Evolutionary conservation across 73 alveolate genomes (phyloP).

Genomic region (Stentor roeselii): DNA sequence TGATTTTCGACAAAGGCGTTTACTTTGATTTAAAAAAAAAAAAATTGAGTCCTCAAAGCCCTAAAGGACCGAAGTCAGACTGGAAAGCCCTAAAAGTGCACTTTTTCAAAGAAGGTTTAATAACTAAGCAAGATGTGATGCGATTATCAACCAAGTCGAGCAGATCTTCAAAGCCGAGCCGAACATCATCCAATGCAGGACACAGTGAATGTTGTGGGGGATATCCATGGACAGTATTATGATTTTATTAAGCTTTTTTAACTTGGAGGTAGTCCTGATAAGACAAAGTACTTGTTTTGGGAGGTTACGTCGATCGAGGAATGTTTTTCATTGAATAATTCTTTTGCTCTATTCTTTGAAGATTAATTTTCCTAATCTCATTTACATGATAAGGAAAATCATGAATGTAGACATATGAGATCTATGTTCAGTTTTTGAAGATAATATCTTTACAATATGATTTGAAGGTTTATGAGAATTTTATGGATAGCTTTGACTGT

Average conservation of each 20-base stretch:
- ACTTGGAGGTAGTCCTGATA: constrained; percentile 83
- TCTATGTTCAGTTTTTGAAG: constrained; percentile 78
- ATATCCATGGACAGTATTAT: constrained; percentile 63
- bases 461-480: constrained; percentile 45
- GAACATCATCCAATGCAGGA: constrained; percentile 63
- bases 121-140: constrained; percentile 53
- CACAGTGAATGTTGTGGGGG: constrained; percentile 89
- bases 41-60: too few relatives aligned
- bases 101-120: constrained; percentile 60
- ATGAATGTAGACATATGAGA: constrained; percentile 63
- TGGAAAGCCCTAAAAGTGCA: constrained; percentile 68
- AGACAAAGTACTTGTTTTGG: constrained; percentile 81
- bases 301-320: constrained; percentile 89
- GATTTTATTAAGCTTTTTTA: constrained; percentile 35
- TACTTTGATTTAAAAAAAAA: too few relatives aligned
- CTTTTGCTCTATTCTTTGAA: constrained; percentile 62
- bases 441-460: constrained; percentile 63
- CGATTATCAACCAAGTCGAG: constrained; percentile 40
- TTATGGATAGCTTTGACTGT: constrained; percentile 72
- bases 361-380: constrained; percentile 53
- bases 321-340: constrained; percentile 69
- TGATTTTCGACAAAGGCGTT: too few relatives aligned
- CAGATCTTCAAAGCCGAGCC: constrained; percentile 63
- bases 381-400: constrained; percentile 51
- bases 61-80: constrained; percentile 44